These are phyloP conservation scores for Pseudocercospora fuligena DNA, from an alignment of 2,329 filamentous ascomycete genomes.

Conservation along the genomic window DNA sequence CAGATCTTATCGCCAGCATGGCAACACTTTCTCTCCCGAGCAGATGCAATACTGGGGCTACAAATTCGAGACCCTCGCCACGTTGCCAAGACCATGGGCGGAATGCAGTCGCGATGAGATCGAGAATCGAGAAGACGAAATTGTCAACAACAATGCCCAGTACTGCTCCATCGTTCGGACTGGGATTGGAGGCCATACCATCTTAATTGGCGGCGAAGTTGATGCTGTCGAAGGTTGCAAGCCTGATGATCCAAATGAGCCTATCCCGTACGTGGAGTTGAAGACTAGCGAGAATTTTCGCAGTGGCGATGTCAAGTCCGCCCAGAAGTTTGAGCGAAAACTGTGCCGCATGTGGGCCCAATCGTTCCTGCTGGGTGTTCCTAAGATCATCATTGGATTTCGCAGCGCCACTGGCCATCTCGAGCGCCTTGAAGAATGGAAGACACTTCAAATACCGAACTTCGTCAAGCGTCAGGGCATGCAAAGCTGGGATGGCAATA, in stretches of 20 bases:
- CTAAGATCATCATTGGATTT: constrained; percentile 89
- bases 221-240: constrained; percentile 91
- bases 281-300: constrained; percentile 69
- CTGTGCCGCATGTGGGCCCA: constrained; percentile 93
- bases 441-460: constrained; percentile 77
- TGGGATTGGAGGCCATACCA: constrained; percentile 73
- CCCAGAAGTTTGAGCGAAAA: constrained; percentile 82
- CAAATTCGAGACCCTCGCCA: constrained; percentile 89
- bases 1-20: constrained; percentile 45
- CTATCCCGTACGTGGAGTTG: constrained; percentile 90
- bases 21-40: constrained; percentile 68
- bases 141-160: constrained; percentile 88
- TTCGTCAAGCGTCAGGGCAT: constrained; percentile 71
- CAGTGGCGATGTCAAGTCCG: constrained; percentile 64
- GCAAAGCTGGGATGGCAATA: constrained; percentile 84
- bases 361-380: constrained; percentile 90
- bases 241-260: constrained; percentile 63
- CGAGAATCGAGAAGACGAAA: constrained; percentile 70
- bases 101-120: constrained; percentile 76
- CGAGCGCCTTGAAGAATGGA: constrained; percentile 73
- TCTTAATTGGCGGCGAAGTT: constrained; percentile 91
- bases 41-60: constrained; percentile 97
- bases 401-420: constrained; percentile 75
- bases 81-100: constrained; percentile 75
- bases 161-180: constrained; percentile 95